Evolutionary conservation across 2,329 filamentous ascomycete species (phyloP), one percentile per base, ranked within the genome.

Genomic region (Microcera coccophila): DNA sequence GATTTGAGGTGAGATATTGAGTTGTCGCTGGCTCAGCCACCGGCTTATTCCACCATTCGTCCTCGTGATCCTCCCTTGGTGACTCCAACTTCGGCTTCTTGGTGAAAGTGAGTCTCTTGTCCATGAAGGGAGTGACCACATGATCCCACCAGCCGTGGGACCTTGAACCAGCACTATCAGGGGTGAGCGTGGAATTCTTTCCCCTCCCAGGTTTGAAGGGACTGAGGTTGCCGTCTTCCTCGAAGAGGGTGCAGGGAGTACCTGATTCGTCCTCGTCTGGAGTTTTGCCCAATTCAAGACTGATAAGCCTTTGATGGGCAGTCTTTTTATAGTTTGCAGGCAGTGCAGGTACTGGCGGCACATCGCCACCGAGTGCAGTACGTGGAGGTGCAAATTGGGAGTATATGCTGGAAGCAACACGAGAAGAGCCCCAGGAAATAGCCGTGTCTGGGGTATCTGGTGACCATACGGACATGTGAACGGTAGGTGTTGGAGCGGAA

Each of bases 61-160:
- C 62, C 3, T 57, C 62, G 14, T 47, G 47, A n/a, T 49, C 42
- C 15, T 56, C 54, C 34, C 47, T 57, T 10, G 65, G 60, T 9
- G 63, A 64, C 16, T 63, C 60, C 19, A 49, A 40, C 41, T 58
- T 62, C 38, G 62, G 43, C 53, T 57, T 64, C 36, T 65, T 64
- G 36, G 65, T 67, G 17, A 75, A 71, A 28, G 71, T 73, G 12
- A 67, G 54, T 38, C 53, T 64, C 55, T 53, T 73, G 56, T 75
- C 71, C 14, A 65, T 55, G 55, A 89, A 89, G 0, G 85, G 85
- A 1, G 85, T 86, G 7, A 78, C 82, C 42, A 90, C 79, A 51
- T 86, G 75, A 55, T 87, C 86, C 85, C 85, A 90, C 85, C 85
- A 90, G 16, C 85, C 85, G 46, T 75, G 73, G 19, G 82, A 84